phyloP scores from a whole-genome alignment of 345 rosid genomes.

The Bruguiera sexangula region DNA sequence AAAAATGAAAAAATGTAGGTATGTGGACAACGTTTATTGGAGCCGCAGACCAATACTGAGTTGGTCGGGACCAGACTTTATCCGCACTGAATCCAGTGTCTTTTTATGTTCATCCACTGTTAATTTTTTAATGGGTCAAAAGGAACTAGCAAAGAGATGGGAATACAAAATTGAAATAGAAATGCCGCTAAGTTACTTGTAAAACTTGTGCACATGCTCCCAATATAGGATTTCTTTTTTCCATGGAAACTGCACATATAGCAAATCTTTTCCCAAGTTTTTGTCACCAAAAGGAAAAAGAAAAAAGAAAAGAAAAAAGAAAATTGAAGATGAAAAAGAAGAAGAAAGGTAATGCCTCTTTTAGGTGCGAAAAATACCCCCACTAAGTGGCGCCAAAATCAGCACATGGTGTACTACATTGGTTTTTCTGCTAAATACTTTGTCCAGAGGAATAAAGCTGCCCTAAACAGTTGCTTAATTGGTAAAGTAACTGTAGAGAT shows the following conservation, averaged over 20 bases:
- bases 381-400: background rate
- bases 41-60: no score
- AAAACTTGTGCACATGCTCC: constrained; percentile 27
- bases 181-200: constrained; percentile 28
- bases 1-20: no score
- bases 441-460: background rate
- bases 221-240: background rate
- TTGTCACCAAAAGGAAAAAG: no score
- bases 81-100: no score
- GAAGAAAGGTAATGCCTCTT: constrained; percentile 1
- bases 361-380: background rate
- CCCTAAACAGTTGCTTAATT: no score
- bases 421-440: constrained; percentile 11
- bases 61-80: no score
- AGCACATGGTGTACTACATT: constrained; percentile 5
- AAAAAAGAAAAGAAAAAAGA: no score
- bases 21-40: no score
- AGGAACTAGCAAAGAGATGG: background rate
- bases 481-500: no score
- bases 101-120: background rate
- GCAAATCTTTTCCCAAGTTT: no score
- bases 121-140: background rate
- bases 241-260: no score
- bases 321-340: background rate
- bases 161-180: background rate